Conservation (phyloP, 1,284 basidiomycete species). For the Tetrapyrgos nigripes region DNA sequence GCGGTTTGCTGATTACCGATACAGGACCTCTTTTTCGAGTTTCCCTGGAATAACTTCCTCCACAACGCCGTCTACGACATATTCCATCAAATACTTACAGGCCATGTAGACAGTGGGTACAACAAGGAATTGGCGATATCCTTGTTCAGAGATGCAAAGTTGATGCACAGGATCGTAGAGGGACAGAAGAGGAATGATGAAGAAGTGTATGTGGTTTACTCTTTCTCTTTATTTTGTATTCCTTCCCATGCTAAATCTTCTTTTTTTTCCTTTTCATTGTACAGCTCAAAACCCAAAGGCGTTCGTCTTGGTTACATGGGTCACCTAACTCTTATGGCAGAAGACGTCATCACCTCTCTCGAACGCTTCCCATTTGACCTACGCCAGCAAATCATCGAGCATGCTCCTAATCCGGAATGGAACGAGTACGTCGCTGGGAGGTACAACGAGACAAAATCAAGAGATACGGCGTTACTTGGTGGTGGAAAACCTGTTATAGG, state of each 20-base stretch:
- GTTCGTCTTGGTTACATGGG: constrained; percentile 96
- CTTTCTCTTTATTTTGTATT: constrained; percentile 5
- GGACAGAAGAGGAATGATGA: constrained; percentile 82
- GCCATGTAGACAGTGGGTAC: constrained; percentile 75
- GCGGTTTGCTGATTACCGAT: constrained; percentile 1
- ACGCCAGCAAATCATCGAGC: constrained; percentile 64
- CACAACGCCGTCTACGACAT: constrained; percentile 98
- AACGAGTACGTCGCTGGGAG: constrained; percentile 85
- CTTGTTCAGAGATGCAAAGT: constrained; percentile 79
- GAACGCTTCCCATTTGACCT: constrained; percentile 88
- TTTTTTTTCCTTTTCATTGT: too few species aligned
- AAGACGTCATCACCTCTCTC: constrained; percentile 86
- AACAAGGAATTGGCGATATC: constrained; percentile 85
- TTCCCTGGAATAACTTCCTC: constrained; percentile 97
- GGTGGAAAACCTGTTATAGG: constrained; percentile 78
- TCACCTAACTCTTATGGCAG: constrained; percentile 92
- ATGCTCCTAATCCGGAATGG: constrained; percentile 85
- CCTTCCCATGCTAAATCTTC: constrained; percentile 12
- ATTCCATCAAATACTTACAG: constrained; percentile 94
- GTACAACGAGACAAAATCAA: constrained; percentile 85
- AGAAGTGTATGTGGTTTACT: constrained; percentile 59
- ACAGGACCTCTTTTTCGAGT: constrained; percentile 95
- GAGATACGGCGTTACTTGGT: constrained; percentile 81
- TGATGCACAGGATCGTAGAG: constrained; percentile 86
- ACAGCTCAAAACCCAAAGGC: constrained; percentile 68